Percentiles rank a stretch among this genome's conserved stretches.
Evolutionary conservation across 352 stramenopile genomes (phyloP).

Genomic region (Aphanomyces stellatus): DNA sequence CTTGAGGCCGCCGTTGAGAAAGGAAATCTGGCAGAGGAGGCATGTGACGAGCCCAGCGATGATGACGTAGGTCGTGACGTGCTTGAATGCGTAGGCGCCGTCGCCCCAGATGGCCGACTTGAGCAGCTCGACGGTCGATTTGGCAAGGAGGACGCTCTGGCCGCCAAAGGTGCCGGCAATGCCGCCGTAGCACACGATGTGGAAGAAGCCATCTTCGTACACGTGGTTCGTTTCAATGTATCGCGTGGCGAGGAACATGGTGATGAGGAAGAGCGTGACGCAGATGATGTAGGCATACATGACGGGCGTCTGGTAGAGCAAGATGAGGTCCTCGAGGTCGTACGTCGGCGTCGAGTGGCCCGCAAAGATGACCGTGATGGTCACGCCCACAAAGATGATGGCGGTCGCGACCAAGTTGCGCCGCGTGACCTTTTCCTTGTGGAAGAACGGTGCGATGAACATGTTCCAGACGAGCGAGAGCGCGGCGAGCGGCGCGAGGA

Average conservation of each 20-base stretch:
- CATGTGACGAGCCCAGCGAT: conserved; percentile 52
- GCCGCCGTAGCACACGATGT: conserved; percentile 83
- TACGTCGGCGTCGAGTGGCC: conserved; percentile 81
- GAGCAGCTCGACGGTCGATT: conserved; percentile 82
- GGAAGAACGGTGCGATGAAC: conserved; percentile 84
- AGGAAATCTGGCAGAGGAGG: conserved; percentile 75
- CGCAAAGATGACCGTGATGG: conserved; percentile 83
- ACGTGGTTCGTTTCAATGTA: conserved; percentile 70
- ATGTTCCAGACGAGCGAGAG: conserved; percentile 89
- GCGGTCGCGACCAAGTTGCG: conserved; percentile 72
- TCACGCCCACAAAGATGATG: conserved; percentile 86
- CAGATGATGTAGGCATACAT: conserved; percentile 83
- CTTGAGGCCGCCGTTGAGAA: conserved; percentile 82
- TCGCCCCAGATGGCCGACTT: conserved; percentile 87
- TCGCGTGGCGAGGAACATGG: conserved; percentile 46
- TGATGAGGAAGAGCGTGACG: conserved; percentile 53
- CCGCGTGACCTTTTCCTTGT: conserved; percentile 80
- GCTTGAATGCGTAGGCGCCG: conserved; percentile 65
- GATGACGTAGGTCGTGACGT: conserved; percentile 74
- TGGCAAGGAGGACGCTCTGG: conserved; percentile 83
- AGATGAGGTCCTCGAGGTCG: conserved; percentile 76
- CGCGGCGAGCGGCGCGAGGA: conserved; percentile 82
- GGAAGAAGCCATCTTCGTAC: conserved; percentile 55
- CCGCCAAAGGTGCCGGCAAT: conserved; percentile 85
- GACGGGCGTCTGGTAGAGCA: conserved; percentile 61